Base-by-base conservation (phyloP, 768 basidiomycete genomes). In the Tylopilus felleus region DNA sequence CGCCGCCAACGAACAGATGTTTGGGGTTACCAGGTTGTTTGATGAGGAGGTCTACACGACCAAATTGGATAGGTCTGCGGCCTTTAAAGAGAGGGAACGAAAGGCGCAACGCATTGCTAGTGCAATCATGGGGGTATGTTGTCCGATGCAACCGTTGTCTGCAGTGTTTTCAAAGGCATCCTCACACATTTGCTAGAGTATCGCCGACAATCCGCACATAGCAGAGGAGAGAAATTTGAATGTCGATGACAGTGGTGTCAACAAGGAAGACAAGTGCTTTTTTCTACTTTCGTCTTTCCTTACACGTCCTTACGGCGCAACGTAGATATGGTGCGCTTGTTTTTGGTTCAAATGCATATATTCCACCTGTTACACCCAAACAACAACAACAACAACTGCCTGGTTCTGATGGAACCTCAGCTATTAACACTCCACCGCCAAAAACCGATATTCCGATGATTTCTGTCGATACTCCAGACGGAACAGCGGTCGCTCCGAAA, bases 201-300 rank as follows among this genome's bases (percentile, higher is more conserved):
- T 75, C 13, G 76, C 85, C 4, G 84, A 70, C 62, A 98, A 98
- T 71, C 74, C 85, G 0, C 97, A 99, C 69, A 71, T 98, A 47
- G 85, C 88, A 39, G 97, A 98, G 71, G 97, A 98, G 73, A 84
- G 97, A 65, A 72, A 77, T 56, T 61, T 82, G 55, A 64, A 68
- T 31, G 71, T 82, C 17, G 88, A 91, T 66, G 87, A 89, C 59
- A 86, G 80, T 54, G 86, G 84, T 38, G 70, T 77, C 53, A 93
- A 95, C 67, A 97, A 99, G 74, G 97, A 99, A 72, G 96, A 98
- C 75, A 95, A 92, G 96, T 98, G 58, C 64, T 82, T 67, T n/a
- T 66, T 22, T 44, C 41, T 17, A 31, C 56, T 60, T 36, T 59
- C 47, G 41, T 56, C 47, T 49, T 47, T n/a, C 46, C 53, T 43